These are phyloP conservation scores for Hydnum rufescens DNA, from an alignment of 768 basidiomycete species.

Conservation along the genomic window DNA sequence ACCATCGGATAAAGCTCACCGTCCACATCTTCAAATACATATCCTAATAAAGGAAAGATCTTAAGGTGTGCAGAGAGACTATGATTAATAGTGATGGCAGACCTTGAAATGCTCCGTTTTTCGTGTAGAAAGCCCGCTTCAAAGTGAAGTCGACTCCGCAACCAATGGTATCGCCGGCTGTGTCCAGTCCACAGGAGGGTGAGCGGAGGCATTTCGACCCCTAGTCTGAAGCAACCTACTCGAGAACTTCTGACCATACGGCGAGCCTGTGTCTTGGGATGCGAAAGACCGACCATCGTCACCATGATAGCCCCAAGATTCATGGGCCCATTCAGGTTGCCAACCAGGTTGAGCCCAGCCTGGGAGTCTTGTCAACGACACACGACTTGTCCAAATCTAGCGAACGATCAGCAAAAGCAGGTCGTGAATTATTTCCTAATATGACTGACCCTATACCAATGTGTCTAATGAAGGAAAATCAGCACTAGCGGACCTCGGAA, in stretches of 20 bases:
- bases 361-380: conserved; percentile 54
- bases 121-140: conserved; percentile 23
- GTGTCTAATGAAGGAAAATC: conserved; percentile 26
- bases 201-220: not conserved
- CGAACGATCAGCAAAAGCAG: not conserved
- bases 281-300: conserved; percentile 69
- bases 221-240: conserved; percentile 27
- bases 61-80: not conserved
- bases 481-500: not conserved
- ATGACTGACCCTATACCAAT: conserved; percentile 56
- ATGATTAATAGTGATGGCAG: conserved; percentile 6
- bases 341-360: conserved; percentile 41
- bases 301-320: conserved; percentile 87
- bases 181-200: not conserved
- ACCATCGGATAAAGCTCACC: conserved; percentile 68
- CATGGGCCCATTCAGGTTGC: conserved; percentile 13
- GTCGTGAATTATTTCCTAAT: not conserved
- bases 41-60: conserved; percentile 23
- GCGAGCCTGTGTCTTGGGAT: conserved; percentile 33
- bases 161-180: conserved; percentile 75
- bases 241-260: conserved; percentile 64
- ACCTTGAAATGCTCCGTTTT: conserved; percentile 39
- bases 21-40: conserved; percentile 49
- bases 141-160: conserved; percentile 78
- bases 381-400: conserved; percentile 44